These are phyloP conservation scores for Bertia moriformis DNA, from an alignment of 2,329 filamentous ascomycete genomes.

Conservation along the genomic window DNA sequence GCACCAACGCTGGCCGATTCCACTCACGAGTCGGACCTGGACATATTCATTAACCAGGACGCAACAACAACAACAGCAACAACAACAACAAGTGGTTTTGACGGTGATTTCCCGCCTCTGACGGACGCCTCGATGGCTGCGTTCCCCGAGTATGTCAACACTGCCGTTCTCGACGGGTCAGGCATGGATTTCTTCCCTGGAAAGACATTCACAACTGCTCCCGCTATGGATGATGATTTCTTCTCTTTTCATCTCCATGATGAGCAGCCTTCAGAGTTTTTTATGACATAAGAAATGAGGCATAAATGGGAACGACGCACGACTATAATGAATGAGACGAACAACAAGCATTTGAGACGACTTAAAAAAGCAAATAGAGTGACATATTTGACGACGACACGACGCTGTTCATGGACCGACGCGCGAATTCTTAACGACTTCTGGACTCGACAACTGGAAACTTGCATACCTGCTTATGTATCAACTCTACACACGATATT, in stretches of 20 bases:
- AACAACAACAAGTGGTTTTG: slow-evolving; percentile 11
- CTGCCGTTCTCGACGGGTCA: slow-evolving; percentile 16
- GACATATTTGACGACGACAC: slow-evolving; percentile 4
- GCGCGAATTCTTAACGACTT: neutral
- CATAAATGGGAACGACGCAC: neutral
- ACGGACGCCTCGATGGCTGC: slow-evolving; percentile 12
- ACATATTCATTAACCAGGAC: slow-evolving; percentile 21
- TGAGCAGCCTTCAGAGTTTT: neutral
- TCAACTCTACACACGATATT: too few relatives aligned
- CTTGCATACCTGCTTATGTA: too few relatives aligned
- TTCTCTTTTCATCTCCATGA: slow-evolving; percentile 20
- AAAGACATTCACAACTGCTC: slow-evolving; percentile 11
- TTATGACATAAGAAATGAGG: neutral
- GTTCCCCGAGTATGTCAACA: slow-evolving; percentile 17
- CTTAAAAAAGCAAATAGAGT: slow-evolving; percentile 3
- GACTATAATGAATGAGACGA: neutral
- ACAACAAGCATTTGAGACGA: neutral
- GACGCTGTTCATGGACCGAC: slow-evolving; percentile 5
- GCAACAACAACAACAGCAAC: too few relatives aligned
- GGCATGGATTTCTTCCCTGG: slow-evolving; percentile 14
- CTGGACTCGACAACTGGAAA: neutral
- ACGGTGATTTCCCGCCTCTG: slow-evolving; percentile 10
- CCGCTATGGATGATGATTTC: slow-evolving; percentile 15
- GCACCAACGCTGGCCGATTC: slow-evolving; percentile 17
- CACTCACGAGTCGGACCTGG: slow-evolving; percentile 18